Percentiles rank a stretch among this genome's conserved stretches.
phyloP scores from a whole-genome alignment of 2,329 filamentous ascomycete genomes.

The Xylaria sp. region DNA sequence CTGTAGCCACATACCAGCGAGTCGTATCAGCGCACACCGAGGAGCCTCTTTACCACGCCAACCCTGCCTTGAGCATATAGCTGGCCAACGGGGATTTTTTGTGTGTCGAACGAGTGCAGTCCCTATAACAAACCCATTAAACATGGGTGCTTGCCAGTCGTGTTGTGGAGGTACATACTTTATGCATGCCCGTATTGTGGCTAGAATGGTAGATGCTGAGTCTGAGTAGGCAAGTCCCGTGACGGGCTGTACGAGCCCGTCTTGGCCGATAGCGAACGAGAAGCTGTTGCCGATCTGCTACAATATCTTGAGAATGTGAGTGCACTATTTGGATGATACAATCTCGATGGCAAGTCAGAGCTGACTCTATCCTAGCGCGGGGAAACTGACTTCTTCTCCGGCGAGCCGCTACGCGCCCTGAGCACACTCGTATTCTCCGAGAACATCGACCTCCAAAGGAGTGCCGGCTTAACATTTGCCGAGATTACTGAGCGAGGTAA shows the following conservation, averaged over 20 bases:
- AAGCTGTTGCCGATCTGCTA: conserved; percentile 94
- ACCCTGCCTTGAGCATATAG: not conserved
- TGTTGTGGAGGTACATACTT: conserved; percentile 51
- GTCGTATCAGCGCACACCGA: conserved; percentile 14
- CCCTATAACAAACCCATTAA: conserved; percentile 36
- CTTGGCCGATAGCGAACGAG: conserved; percentile 93
- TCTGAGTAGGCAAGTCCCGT: conserved; percentile 73
- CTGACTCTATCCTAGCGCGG: conserved; percentile 73
- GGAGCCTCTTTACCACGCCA: conserved; percentile 7
- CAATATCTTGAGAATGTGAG: conserved; percentile 96
- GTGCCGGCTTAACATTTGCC: conserved; percentile 97
- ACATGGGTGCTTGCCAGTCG: conserved; percentile 52
- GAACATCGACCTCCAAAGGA: conserved; percentile 97
- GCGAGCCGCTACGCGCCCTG: conserved; percentile 90
- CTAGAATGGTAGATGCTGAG: conserved; percentile 47
- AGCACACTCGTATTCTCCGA: conserved; percentile 98
- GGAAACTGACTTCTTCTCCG: conserved; percentile 98
- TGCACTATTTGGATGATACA: conserved; percentile 37
- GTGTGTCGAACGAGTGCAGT: conserved; percentile 23
- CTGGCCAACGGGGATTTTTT: conserved; percentile 9
- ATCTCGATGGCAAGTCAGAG: conserved; percentile 6
- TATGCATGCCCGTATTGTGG: conserved; percentile 12
- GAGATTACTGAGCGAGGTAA: conserved; percentile 98
- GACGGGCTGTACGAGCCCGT: conserved; percentile 88
- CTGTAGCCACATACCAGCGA: conserved; percentile 20